Evolutionary conservation across 352 stramenopile species (phyloP), one percentile per base, ranked within the genome.

Genomic region (Pilasporangium apinafurcum): DNA sequence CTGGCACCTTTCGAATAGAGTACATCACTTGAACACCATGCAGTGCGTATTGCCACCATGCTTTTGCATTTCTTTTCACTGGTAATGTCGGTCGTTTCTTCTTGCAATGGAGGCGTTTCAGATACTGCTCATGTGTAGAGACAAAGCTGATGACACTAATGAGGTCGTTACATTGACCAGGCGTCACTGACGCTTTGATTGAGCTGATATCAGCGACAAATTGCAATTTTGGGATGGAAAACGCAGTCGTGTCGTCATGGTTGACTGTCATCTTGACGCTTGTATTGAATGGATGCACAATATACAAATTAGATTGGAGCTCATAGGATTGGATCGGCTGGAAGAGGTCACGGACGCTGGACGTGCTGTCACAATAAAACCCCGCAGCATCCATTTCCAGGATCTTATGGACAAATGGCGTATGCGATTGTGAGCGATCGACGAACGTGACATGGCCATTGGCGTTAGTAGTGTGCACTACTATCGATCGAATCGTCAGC

Each of bases 31-130:
- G 67, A 17, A 86, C 76, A 18, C 77, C 76, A 27, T 72, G 68
- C 9, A 92, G 46, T 1, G 79, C 82, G 26, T 94, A 92, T 43
- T 81, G 53, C 82, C 82, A 94, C 82, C 82, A 94, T 37, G 57
- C 40, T 22, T 48, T 69, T 3, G 69, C 54, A 28, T 89, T 66
- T 2, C 59, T 59, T 12, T 56, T 61, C 20, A 88, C 50, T 10
- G 74, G 45, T 25, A 74, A 61, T 10, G 42, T 68, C 14, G 79
- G 79, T 8, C 82, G 65, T 27, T 84, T 75, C 37, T 71, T 68
- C 17, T 77, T 67, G 29, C 75, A 89, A 39, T 91, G 79, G 38
- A 91, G 73, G 4, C 75, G 68, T 50, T 92, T 92, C 21, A 94
- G 61, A 52, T 88, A 91, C 51, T 78, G 65, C 29, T 93, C 81